A percentile compares a stretch with the other conserved stretches of the same genome.
Conservation (phyloP, 2,329 filamentous ascomycete genomes). For the Hypocrella siamensis region DNA sequence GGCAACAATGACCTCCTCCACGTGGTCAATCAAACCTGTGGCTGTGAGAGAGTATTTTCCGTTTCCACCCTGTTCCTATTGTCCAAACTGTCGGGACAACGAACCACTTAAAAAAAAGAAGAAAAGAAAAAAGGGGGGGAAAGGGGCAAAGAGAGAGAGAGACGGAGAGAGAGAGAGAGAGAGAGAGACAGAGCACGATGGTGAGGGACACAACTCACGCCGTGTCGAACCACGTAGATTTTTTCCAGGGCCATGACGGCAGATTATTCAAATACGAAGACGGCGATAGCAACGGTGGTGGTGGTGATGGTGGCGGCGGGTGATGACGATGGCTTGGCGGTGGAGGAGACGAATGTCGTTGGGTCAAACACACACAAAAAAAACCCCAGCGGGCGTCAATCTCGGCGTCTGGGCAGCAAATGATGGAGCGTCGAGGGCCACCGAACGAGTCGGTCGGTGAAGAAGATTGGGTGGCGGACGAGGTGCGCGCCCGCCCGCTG, state of each 20-base stretch:
- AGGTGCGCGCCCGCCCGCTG: neutral
- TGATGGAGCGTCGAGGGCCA: neutral
- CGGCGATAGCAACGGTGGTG: too few relatives aligned
- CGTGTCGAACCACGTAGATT: constrained; percentile 62
- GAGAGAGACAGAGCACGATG: neutral
- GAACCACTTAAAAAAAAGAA: neutral
- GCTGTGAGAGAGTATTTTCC: too few relatives aligned
- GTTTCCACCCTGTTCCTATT: too few relatives aligned
- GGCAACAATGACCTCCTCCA: too few relatives aligned
- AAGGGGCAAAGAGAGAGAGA: constrained; percentile 3
- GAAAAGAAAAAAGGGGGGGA: constrained; percentile 3
- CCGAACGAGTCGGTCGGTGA: neutral
- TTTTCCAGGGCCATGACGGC: constrained; percentile 45
- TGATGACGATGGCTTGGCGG: too few relatives aligned
- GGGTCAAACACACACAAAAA: too few relatives aligned
- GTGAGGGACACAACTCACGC: constrained; percentile 36
- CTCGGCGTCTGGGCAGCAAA: neutral
- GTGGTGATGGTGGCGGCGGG: neutral
- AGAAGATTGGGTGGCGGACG: neutral
- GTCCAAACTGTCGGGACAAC: constrained; percentile 2
- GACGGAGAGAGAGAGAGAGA: constrained; percentile 1
- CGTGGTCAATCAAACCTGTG: constrained; percentile 7
- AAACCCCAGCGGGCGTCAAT: too few relatives aligned
- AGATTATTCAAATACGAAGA: too few relatives aligned
- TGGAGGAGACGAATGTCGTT: too few relatives aligned